phyloP scores from a whole-genome alignment of 805 yeast species.

The Yamadazyma philogaea region DNA sequence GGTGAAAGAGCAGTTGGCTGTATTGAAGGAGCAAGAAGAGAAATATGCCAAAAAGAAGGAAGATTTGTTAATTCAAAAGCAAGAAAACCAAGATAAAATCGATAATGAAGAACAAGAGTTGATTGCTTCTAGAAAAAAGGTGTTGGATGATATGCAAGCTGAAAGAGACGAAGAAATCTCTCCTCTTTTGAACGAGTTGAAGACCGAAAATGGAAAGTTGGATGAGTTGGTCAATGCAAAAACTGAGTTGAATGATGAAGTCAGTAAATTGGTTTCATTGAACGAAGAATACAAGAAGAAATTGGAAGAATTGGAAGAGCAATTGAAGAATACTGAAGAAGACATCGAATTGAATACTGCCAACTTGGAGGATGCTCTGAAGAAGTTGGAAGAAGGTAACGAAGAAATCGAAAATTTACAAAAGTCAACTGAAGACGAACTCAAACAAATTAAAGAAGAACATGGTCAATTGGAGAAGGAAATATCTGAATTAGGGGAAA shows the following conservation, averaged over 20 bases:
- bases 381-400: slow-evolving; percentile 38
- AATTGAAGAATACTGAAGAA: slow-evolving; percentile 41
- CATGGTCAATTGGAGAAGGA: slow-evolving; percentile 40
- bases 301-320: slow-evolving; percentile 41
- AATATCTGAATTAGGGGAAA: slow-evolving; percentile 35
- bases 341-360: slow-evolving; percentile 32
- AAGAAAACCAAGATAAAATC: slow-evolving; percentile 44
- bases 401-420: slow-evolving; percentile 38
- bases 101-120: slow-evolving; percentile 42
- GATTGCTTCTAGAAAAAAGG: slow-evolving; percentile 44
- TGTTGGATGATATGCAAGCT: slow-evolving; percentile 47
- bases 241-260: slow-evolving; percentile 43
- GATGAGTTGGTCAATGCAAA: slow-evolving; percentile 49
- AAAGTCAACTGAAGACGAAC: slow-evolving; percentile 22
- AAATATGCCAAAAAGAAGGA: slow-evolving; percentile 40
- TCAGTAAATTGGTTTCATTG: slow-evolving; percentile 40
- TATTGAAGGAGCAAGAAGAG: slow-evolving; percentile 34
- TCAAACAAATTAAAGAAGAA: slow-evolving; percentile 24
- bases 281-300: slow-evolving; percentile 45
- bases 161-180: slow-evolving; percentile 53
- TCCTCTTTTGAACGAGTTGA: slow-evolving; percentile 54
- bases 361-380: slow-evolving; percentile 31
- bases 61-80: slow-evolving; percentile 44
- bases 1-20: slow-evolving; percentile 26
- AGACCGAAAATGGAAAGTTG: slow-evolving; percentile 47